Percentiles rank a stretch among this genome's conserved stretches.
Conservation (phyloP, 2,329 filamentous ascomycete genomes). For the Alternaria sp. region DNA sequence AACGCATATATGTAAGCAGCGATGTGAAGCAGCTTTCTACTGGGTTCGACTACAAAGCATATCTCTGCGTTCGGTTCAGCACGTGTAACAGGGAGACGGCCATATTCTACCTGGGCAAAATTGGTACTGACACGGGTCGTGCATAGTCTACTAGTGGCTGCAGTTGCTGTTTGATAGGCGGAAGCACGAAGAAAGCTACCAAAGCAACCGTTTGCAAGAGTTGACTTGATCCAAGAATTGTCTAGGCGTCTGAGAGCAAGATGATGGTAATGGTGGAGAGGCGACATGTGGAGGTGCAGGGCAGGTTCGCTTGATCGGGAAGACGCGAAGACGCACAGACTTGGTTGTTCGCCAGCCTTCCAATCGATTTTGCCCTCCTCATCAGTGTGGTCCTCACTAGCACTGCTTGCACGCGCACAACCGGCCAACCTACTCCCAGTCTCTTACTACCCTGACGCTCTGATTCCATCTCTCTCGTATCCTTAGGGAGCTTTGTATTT, state of each 20-base stretch:
- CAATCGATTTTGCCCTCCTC: constrained; percentile 20
- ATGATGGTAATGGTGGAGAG: neutral
- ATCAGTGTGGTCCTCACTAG: constrained; percentile 22
- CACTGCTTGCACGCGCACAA: constrained; percentile 23
- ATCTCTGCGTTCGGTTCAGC: neutral
- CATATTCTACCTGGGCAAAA: neutral
- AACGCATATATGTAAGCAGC: neutral
- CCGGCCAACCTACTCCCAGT: constrained; percentile 8
- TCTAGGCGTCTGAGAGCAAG: neutral
- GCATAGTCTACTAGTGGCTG: neutral
- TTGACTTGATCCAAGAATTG: neutral
- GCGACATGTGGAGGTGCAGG: constrained; percentile 3
- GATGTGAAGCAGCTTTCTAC: neutral
- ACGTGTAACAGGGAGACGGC: neutral
- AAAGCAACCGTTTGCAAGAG: neutral
- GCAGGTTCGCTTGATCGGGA: constrained; percentile 23
- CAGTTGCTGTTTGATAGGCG: neutral
- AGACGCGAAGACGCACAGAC: constrained; percentile 14
- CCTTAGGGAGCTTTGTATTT: constrained; percentile 23
- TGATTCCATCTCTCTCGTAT: constrained; percentile 23
- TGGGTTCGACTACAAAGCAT: neutral
- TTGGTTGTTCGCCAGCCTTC: constrained; percentile 21
- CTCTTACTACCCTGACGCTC: constrained; percentile 4
- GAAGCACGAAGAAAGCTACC: no score
- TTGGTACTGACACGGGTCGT: neutral